Evolutionary conservation across 306 rosid species (phyloP).

Genomic region (Cucumis melo): DNA sequence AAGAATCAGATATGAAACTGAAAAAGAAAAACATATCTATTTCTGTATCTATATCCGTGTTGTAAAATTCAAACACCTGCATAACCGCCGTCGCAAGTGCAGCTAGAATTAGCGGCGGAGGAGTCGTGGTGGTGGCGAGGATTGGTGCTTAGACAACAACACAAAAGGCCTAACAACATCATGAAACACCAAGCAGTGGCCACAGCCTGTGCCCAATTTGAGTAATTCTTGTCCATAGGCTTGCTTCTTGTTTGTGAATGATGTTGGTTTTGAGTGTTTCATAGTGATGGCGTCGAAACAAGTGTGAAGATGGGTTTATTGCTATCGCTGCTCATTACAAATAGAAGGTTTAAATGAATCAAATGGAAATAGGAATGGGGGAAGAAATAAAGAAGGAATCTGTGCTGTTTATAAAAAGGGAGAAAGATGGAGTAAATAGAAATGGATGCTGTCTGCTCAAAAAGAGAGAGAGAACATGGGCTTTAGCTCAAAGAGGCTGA

Average conservation of each 20-base stretch:
- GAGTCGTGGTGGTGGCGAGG: constrained; percentile 23
- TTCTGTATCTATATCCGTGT: not conserved
- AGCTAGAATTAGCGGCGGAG: constrained; percentile 27
- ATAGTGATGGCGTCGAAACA: constrained; percentile 2
- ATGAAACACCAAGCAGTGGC: constrained; percentile 60
- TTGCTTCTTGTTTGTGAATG: not conserved
- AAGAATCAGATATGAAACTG: not conserved
- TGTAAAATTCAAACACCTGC: constrained; percentile 27
- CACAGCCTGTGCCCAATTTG: constrained; percentile 47
- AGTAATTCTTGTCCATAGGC: constrained; percentile 18
- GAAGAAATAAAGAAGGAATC: not conserved
- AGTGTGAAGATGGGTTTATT: not conserved
- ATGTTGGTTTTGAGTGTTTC: not conserved
- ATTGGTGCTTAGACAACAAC: constrained; percentile 68
- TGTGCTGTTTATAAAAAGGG: not conserved
- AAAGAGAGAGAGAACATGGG: constrained; percentile 15
- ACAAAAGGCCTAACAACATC: constrained; percentile 45
- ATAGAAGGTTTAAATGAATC: not conserved
- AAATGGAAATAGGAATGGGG: not conserved
- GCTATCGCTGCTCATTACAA: not conserved
- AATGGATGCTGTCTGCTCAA: constrained; percentile 6
- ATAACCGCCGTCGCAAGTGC: constrained; percentile 56
- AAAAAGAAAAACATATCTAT: not conserved
- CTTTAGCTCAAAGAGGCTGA: constrained; percentile 20
- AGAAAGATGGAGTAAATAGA: not conserved